Base-by-base conservation (phyloP, 2,329 filamentous ascomycete species). In the Gnomoniopsis smithogilvyi region DNA sequence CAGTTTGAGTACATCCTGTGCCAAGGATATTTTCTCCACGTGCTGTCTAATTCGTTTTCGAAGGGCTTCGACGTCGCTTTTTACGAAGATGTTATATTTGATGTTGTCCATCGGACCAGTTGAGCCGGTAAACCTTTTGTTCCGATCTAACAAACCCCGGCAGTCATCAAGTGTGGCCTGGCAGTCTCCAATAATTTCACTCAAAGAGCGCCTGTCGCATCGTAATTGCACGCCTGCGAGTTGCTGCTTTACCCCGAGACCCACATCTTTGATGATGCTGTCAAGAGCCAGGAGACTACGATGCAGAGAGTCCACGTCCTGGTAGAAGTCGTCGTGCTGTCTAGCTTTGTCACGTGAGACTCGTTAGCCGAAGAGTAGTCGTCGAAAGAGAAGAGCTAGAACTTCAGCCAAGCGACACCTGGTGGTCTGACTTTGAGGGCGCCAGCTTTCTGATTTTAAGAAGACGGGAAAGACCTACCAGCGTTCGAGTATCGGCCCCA, bases 1-100 rank as follows among this genome's bases (percentile, higher is more conserved):
- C 72, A 74, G 71, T 53, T 74, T 70, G 47, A 74, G 72, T 0
- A 72, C 72, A 51, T 71, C 71, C 38, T 74, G 50, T 1, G 73
- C 60, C 34, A 70, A 70, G 15, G 68, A 57, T 8, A 74, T 64
- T 56, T 72, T 73, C 21, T 68, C 67, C 58, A 70, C 73, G 55
- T 74, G 72, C 17, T 74, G 60, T n/a, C 63, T 60, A 21, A 74
- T 71, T 7, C 67, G 65, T 34, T 65, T 61, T 6, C 72, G 69
- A 8, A 74, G 63, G 24, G 66, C 65, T 21, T 74, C 70, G 24
- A 67, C 72, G 15, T 50, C 62, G 1, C 71, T 71, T 51, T 72
- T 69, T 6, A 73, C 70, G 15, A 73, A 63, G 0, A 70, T 63
- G 60, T 74, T 74, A 71, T 71, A 74, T 57, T 72, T 69, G 22